Base-by-base conservation (phyloP, 2,329 filamentous ascomycete species). In the Stagonosporopsis chrysanthemi region DNA sequence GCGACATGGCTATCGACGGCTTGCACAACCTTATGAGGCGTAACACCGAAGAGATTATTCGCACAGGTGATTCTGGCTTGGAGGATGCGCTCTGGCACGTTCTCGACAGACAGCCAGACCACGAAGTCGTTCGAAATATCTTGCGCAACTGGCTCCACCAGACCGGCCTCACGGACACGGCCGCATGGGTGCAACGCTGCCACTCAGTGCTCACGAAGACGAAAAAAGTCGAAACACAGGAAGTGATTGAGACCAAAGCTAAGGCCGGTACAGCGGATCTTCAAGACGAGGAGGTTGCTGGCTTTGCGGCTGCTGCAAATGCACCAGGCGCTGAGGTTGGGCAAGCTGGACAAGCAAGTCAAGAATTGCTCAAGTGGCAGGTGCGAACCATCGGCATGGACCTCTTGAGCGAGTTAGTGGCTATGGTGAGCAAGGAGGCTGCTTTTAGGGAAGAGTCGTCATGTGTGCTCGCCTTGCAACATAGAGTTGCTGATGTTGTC, bases 21-120 rank as follows among this genome's bases (percentile, higher is more conserved):
- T 80, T 99, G 0, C 93, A 96, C 69, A 97, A 96, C 62, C 83
- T 98, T 33, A 98, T 99, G 93, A 94, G 97, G 76, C 85, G 92
- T 43, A 89, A 96, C 70, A 90, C 94, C 0, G 86, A 89, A 57
- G 90, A 93, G 60, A 92, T 98, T 9, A 84, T 97, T 19, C 79
- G 84, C 42, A 88, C 89, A 5, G 92, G 92, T 4, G 85, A 90
- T 11, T 82, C 86, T 26, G 91, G 90, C 0, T 86, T 99, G 19
- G 94, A 97, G 73, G 92, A 97, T 65, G 89, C 95, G 59, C 80
- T 99, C 0, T 99, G 95, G 96, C 84, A 96, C 49, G 88, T 91
- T 0, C 84, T 98, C 2, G 94, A 99, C 73, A 84, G 86, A 23
- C 82, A 84, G 1, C 91, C 94, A 0, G 82, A 86, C 29, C 91